phyloP scores from a whole-genome alignment of 768 basidiomycete species.

The Coprinopsis sp. region DNA sequence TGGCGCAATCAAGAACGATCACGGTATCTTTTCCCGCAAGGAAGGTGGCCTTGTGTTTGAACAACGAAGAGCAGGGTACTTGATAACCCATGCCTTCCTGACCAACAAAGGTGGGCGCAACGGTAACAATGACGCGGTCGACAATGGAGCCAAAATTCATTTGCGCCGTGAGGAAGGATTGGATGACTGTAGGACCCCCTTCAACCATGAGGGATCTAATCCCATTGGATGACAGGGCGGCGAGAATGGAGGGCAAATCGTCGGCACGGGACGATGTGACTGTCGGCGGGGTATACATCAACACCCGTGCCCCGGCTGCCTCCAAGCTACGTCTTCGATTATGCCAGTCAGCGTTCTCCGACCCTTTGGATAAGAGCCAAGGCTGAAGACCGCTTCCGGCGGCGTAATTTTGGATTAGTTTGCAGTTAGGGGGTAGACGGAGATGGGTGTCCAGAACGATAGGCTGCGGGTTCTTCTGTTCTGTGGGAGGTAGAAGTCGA shows the following conservation, averaged over 20 bases:
- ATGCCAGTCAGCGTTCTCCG: constrained; percentile 22
- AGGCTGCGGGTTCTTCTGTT: constrained; percentile 47
- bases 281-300: constrained; percentile 39
- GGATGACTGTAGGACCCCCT: constrained; percentile 83
- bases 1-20: neutral
- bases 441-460: constrained; percentile 78
- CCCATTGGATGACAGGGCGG: constrained; percentile 54
- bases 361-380: constrained; percentile 50
- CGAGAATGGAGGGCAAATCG: constrained; percentile 29
- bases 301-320: constrained; percentile 59
- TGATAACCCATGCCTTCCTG: constrained; percentile 57
- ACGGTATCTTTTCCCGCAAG: constrained; percentile 11
- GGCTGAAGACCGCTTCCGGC: constrained; percentile 59
- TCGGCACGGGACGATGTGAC: constrained; percentile 13
- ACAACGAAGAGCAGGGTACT: neutral
- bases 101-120: constrained; percentile 84
- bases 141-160: constrained; percentile 34
- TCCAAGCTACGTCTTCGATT: constrained; percentile 43
- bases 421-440: constrained; percentile 61
- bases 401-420: constrained; percentile 62
- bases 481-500: constrained; percentile 48
- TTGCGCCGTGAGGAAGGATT: constrained; percentile 50
- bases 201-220: constrained; percentile 89
- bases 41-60: neutral
- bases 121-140: constrained; percentile 77